Percentiles rank a stretch among this genome's conserved stretches.
Conservation (phyloP, 1,139 yeast genomes). For the Ashbya aceris region DNA sequence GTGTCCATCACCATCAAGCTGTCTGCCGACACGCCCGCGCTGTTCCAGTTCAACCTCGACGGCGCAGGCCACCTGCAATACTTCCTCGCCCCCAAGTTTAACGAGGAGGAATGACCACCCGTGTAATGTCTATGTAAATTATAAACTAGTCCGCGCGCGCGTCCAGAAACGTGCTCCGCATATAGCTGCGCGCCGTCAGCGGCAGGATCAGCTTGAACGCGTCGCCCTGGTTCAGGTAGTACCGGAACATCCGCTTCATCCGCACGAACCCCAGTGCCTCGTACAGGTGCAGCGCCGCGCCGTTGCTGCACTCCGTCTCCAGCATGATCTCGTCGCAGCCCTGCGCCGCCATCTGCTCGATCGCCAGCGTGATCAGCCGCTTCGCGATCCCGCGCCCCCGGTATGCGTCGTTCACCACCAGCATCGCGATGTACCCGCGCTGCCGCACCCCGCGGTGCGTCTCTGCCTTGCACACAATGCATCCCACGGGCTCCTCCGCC, state of each 20-base stretch:
- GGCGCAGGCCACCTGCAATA: slow-evolving; percentile 82
- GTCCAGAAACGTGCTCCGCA: slow-evolving; percentile 35
- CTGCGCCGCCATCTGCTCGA: slow-evolving; percentile 53
- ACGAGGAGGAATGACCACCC: slow-evolving; percentile 66
- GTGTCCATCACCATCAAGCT: slow-evolving; percentile 71
- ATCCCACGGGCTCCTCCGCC: slow-evolving; percentile 50
- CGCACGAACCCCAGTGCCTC: slow-evolving; percentile 83
- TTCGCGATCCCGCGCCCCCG: slow-evolving; percentile 81
- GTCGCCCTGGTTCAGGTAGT: slow-evolving; percentile 86
- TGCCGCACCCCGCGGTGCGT: slow-evolving; percentile 60
- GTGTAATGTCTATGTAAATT: neutral
- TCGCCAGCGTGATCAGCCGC: slow-evolving; percentile 50
- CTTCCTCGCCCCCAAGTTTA: slow-evolving; percentile 96
- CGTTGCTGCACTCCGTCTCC: slow-evolving; percentile 83
- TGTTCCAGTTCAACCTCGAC: slow-evolving; percentile 85
- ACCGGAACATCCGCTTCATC: slow-evolving; percentile 71
- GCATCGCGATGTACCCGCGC: slow-evolving; percentile 93
- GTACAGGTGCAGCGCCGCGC: slow-evolving; percentile 66
- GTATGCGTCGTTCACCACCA: slow-evolving; percentile 65
- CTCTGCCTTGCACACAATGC: slow-evolving; percentile 77
- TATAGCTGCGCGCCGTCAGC: slow-evolving; percentile 41
- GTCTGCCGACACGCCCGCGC: slow-evolving; percentile 88
- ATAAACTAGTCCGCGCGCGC: slow-evolving; percentile 2
- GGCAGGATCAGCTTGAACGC: slow-evolving; percentile 77
- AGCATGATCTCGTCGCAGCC: slow-evolving; percentile 80